A percentile compares a stretch with the other conserved stretches of the same genome.
phyloP scores from a whole-genome alignment of 2,329 filamentous ascomycete species.

The Calonectria pseudoturangicola region DNA sequence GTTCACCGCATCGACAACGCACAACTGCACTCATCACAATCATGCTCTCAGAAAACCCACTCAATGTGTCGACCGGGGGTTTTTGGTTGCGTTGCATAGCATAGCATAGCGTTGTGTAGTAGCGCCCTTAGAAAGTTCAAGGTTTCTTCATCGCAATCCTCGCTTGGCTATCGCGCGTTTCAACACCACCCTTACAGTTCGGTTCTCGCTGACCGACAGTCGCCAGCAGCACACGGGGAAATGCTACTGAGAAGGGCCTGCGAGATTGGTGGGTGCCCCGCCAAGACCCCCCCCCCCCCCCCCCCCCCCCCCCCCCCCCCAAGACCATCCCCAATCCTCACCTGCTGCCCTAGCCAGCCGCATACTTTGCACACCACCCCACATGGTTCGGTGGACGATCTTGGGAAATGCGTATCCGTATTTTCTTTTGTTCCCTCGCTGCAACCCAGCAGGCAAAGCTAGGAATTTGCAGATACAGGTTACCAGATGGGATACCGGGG shows the following conservation, averaged over 20 bases:
- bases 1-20: constrained; percentile 22
- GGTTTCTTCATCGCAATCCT: constrained; percentile 30
- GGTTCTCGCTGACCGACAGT: constrained; percentile 22
- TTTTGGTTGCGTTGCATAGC: constrained; percentile 14
- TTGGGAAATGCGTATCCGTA: constrained; percentile 35
- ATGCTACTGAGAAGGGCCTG: not conserved
- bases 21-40: not conserved
- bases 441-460: not conserved
- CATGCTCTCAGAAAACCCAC: constrained; percentile 2
- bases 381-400: constrained; percentile 40
- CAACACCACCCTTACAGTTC: constrained; percentile 22
- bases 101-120: constrained; percentile 16
- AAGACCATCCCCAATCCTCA: constrained; percentile 27
- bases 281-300: not conserved
- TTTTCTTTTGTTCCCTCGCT: constrained; percentile 8
- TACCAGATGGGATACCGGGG: not conserved
- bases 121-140: constrained; percentile 1
- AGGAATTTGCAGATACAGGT: constrained; percentile 10
- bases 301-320: not conserved
- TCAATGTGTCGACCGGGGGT: constrained; percentile 12
- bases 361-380: constrained; percentile 34
- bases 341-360: constrained; percentile 30
- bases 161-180: constrained; percentile 24
- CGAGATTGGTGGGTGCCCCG: constrained; percentile 10
- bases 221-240: not conserved